A percentile compares a stretch with the other conserved stretches of the same genome.
phyloP scores from a whole-genome alignment of 2,329 filamentous ascomycete species.

The Ceratocystis papillata region DNA sequence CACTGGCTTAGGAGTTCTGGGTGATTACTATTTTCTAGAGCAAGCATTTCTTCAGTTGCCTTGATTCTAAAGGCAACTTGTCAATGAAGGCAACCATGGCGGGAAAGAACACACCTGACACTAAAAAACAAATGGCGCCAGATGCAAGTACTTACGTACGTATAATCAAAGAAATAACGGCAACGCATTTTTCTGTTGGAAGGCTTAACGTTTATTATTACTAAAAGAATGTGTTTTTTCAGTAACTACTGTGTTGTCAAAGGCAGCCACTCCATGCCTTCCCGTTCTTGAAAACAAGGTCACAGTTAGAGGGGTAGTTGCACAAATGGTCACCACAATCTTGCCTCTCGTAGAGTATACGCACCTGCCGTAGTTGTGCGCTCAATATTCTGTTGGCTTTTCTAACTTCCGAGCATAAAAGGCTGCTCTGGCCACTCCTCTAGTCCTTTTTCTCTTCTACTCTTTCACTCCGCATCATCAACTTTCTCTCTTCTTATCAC shows the following conservation, averaged over 20 bases:
- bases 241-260: not conserved
- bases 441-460: not conserved
- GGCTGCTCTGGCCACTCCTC: not conserved
- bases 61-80: not conserved
- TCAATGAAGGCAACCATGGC: not conserved
- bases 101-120: not conserved
- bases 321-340: not conserved
- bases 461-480: not conserved
- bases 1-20: constrained; percentile 41
- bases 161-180: not conserved
- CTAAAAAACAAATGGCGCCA: not conserved
- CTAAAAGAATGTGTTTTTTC: not conserved
- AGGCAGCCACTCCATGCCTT: not conserved
- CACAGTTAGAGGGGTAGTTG: not conserved
- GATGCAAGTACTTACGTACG: not conserved
- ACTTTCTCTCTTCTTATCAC: not conserved
- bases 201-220: not conserved
- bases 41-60: constrained; percentile 29
- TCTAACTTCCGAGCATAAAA: not conserved
- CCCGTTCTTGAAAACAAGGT: not conserved
- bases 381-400: not conserved
- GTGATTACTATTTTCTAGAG: constrained; percentile 35
- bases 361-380: not conserved
- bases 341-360: not conserved
- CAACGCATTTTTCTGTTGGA: not conserved